A percentile compares a stretch with the other conserved stretches of the same genome.
Evolutionary conservation across 169 alveolate species (phyloP).

Genomic region (Blepharisma undulans): DNA sequence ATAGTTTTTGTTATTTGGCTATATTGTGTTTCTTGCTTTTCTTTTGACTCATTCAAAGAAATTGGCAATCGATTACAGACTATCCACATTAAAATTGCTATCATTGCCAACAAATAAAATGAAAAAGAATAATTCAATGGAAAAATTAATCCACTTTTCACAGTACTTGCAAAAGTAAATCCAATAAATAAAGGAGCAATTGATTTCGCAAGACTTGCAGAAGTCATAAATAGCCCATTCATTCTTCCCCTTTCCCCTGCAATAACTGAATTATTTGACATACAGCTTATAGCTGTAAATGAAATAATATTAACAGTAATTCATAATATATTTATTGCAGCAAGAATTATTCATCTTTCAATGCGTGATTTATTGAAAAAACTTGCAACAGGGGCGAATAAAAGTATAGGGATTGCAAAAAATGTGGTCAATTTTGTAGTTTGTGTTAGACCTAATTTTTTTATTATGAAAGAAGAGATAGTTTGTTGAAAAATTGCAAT

Average conservation of each 20-base stretch:
- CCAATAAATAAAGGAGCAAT: slow-evolving; percentile 1
- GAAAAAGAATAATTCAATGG: background rate
- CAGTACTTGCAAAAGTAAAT: background rate
- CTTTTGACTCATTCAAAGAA: too few species aligned
- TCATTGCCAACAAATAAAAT: background rate
- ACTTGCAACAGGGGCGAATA: background rate
- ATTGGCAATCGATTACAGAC: too few species aligned
- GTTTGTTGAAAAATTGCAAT: background rate
- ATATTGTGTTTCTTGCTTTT: too few species aligned
- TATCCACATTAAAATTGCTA: background rate
- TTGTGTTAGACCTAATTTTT: background rate
- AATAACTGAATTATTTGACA: slow-evolving; percentile 10
- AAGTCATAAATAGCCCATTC: slow-evolving; percentile 11
- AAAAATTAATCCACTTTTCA: background rate
- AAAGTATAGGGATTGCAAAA: background rate
- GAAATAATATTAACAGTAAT: background rate
- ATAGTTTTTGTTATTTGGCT: too few species aligned
- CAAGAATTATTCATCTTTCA: background rate
- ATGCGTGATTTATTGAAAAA: background rate
- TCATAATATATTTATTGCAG: background rate
- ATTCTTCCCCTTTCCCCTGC: background rate
- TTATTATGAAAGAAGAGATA: background rate
- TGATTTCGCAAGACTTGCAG: background rate
- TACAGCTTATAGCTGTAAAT: background rate
- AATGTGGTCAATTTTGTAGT: background rate